Percentiles rank a stretch among this genome's conserved stretches.
phyloP scores from a whole-genome alignment of 805 yeast species.

The Pichia cabralensis region DNA sequence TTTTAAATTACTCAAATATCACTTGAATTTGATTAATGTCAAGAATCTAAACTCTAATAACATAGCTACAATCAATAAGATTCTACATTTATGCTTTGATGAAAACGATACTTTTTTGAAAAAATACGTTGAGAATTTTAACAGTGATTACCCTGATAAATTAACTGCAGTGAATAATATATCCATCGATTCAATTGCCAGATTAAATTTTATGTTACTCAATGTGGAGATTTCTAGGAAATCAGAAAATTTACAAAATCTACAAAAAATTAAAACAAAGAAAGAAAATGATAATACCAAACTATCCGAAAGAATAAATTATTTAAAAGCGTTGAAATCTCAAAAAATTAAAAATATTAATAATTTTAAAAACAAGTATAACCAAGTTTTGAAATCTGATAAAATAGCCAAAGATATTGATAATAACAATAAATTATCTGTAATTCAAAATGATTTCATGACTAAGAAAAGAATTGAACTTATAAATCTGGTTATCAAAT shows the following conservation, averaged over 20 bases:
- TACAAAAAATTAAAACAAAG: not conserved
- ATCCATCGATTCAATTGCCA: conserved; percentile 18
- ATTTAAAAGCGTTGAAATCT: not conserved
- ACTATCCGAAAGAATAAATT: conserved; percentile 7
- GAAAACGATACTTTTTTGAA: conserved; percentile 15
- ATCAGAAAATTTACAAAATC: not conserved
- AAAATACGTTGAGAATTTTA: conserved; percentile 10
- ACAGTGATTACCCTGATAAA: not conserved
- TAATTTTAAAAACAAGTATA: no score
- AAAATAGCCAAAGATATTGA: no score
- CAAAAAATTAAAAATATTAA: not conserved
- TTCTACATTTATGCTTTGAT: conserved; percentile 19
- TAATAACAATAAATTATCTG: no score
- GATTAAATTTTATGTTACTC: conserved; percentile 24
- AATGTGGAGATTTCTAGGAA: conserved; percentile 16
- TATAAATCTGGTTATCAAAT: no score
- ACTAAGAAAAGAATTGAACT: no score
- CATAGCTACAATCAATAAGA: conserved; percentile 15
- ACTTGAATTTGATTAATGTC: conserved; percentile 15
- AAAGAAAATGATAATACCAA: conserved; percentile 9
- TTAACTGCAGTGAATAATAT: conserved; percentile 1
- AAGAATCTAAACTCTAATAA: conserved; percentile 14
- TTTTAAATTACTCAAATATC: conserved; percentile 18
- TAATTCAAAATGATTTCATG: no score
- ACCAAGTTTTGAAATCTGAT: no score